phyloP scores from a whole-genome alignment of 2,329 filamentous ascomycete genomes.

The Acarospora socialis region DNA sequence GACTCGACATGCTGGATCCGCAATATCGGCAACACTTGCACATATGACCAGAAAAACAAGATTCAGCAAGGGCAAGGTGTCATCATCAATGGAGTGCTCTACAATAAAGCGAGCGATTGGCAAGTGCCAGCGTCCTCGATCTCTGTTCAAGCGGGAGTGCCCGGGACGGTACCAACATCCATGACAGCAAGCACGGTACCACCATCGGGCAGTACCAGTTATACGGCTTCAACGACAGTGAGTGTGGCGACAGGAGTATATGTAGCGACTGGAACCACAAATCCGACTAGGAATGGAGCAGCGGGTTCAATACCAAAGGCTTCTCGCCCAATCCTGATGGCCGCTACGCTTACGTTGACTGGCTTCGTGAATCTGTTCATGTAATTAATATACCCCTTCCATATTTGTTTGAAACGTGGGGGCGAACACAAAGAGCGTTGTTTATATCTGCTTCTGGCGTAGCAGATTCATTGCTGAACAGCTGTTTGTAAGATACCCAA shows the following conservation, averaged over 20 bases:
- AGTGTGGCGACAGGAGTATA: slow-evolving; percentile 15
- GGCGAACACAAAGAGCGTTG: no score
- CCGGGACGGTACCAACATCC: slow-evolving; percentile 16
- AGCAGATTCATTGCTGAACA: no score
- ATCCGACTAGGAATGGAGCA: slow-evolving; percentile 6
- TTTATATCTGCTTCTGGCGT: no score
- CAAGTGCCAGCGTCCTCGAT: slow-evolving; percentile 19
- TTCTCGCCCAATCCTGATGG: no score
- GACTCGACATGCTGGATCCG: slow-evolving; percentile 48
- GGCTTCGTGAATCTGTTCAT: no score
- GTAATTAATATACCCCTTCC: no score
- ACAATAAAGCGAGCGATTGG: slow-evolving; percentile 26
- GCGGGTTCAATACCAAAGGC: no score
- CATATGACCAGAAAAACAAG: slow-evolving; percentile 33
- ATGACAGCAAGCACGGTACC: slow-evolving; percentile 9
- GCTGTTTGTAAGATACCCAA: no score
- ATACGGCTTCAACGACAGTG: slow-evolving; percentile 6
- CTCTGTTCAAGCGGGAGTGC: slow-evolving; percentile 16
- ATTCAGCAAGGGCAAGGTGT: slow-evolving; percentile 38
- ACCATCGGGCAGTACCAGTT: slow-evolving; percentile 1
- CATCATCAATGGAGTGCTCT: slow-evolving; percentile 46
- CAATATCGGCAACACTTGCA: slow-evolving; percentile 37
- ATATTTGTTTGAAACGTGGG: no score
- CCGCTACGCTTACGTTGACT: no score
- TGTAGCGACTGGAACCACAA: slow-evolving; percentile 16